These are phyloP conservation scores for Rhexocercosporidium sp. DNA, from an alignment of 2,329 filamentous ascomycete species.

Conservation along the genomic window DNA sequence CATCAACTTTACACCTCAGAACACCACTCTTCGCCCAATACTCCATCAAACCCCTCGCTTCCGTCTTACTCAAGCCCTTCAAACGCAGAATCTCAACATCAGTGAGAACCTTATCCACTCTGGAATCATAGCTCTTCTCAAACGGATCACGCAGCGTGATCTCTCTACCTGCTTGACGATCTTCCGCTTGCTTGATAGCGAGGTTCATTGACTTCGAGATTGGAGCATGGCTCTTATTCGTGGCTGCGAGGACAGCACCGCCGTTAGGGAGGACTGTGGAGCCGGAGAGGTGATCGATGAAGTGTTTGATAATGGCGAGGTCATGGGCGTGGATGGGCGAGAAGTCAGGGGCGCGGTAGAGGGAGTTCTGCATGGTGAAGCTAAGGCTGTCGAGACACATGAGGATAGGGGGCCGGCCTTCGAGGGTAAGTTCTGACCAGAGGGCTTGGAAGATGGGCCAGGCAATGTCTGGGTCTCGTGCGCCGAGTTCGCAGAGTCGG, in stretches of 20 bases:
- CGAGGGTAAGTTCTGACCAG: slow-evolving; percentile 75
- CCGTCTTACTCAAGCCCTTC: slow-evolving; percentile 70
- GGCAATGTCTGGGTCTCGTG: slow-evolving; percentile 76
- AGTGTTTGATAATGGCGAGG: slow-evolving; percentile 75
- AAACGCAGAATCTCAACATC: slow-evolving; percentile 61
- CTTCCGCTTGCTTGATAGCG: slow-evolving; percentile 61
- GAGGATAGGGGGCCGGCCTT: slow-evolving; percentile 61
- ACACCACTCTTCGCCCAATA: slow-evolving; percentile 92
- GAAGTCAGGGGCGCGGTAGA: slow-evolving; percentile 74
- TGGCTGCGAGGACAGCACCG: slow-evolving; percentile 77
- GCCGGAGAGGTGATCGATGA: slow-evolving; percentile 74
- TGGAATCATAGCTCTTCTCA: slow-evolving; percentile 60
- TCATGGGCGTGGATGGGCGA: slow-evolving; percentile 86
- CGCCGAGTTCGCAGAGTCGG: slow-evolving; percentile 70
- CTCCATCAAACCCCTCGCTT: slow-evolving; percentile 83
- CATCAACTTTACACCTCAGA: slow-evolving; percentile 71
- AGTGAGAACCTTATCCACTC: slow-evolving; percentile 58
- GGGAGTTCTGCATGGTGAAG: slow-evolving; percentile 79
- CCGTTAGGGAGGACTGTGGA: slow-evolving; percentile 67
- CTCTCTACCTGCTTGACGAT: slow-evolving; percentile 34
- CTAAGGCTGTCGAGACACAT: slow-evolving; percentile 79
- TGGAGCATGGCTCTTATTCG: slow-evolving; percentile 73
- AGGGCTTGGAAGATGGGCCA: slow-evolving; percentile 83
- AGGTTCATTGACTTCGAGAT: slow-evolving; percentile 70
- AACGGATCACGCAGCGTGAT: slow-evolving; percentile 57